Evolutionary conservation across 805 yeast species (phyloP), one percentile per base, ranked within the genome.

Genomic region (Yarrowia sp.): DNA sequence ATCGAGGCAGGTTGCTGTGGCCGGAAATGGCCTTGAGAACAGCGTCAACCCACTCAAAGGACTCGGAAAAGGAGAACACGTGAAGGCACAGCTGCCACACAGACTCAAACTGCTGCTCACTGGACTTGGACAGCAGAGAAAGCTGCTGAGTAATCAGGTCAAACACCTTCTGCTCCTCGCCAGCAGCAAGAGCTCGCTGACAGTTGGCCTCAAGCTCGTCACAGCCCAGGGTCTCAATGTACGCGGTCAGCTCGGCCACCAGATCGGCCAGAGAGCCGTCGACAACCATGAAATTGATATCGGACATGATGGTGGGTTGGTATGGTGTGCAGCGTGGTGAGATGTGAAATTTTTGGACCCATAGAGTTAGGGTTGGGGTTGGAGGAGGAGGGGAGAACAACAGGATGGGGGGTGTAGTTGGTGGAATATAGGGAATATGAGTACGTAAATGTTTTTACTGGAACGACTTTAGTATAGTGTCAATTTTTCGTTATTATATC

Each of bases 71-170:
- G 16, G 78, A 72, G 61, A 80, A 70, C 48, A 79, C 76, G 70
- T 76, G 78, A 59, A 80, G 71, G 32, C 78, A 73, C 64, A 80
- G 74, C 73, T 79, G 81, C 74, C 77, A 79, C 9, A 77, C 76
- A 8, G 80, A 70, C 75, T 80, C 83, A 67, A 79, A 78, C 64
- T 80, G 81, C 66, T 71, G 68, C 63, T 75, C 78, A 8, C 79
- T 77, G n/a, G 78, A 77, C 65, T 72, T 72, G 69, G 74, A 67
- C 12, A 78, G 74, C 35, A 72, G 70, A 32, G 55, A 67, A 16
- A 76, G 71, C 67, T 71, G 70, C 70, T 77, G 76, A 16, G 77
- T 79, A 67, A 79, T 72, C 58, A 74, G 72, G 63, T 72, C 70
- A 72, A 76, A 78, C 68, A 75, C 73, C 67, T 70, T 70, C 35